Evolutionary conservation across 257 asterid species (phyloP).

Genomic region (Eustoma russellianum): DNA sequence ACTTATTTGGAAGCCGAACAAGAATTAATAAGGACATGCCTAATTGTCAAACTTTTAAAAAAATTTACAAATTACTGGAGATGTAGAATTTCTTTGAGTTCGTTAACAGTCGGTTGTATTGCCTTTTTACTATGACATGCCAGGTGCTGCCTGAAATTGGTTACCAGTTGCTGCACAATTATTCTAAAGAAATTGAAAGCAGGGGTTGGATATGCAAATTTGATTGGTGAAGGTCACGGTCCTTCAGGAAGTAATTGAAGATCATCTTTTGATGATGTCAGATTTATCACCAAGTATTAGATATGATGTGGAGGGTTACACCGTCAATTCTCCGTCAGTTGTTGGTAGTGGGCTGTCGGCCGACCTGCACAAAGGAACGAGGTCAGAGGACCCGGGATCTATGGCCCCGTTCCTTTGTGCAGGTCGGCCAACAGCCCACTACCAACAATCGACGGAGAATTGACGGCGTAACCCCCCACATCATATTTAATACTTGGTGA

Average conservation of each 20-base stretch:
- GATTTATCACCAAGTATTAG: too few species aligned
- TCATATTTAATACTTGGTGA: too few species aligned
- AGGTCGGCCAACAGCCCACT: too few species aligned
- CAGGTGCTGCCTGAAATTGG: slow-evolving; percentile 92
- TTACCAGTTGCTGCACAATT: slow-evolving; percentile 74
- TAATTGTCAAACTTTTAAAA: slow-evolving; percentile 1
- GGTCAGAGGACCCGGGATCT: too few species aligned
- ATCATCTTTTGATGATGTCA: too few species aligned
- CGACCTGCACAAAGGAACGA: too few species aligned
- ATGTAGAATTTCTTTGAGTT: slow-evolving; percentile 7
- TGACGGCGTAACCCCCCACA: too few species aligned
- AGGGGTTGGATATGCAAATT: slow-evolving; percentile 98
- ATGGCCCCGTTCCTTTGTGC: too few species aligned
- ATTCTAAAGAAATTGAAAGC: slow-evolving; percentile 54
- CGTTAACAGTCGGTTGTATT: slow-evolving; percentile 11
- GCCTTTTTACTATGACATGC: slow-evolving; percentile 10
- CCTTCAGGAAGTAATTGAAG: slow-evolving; percentile 56
- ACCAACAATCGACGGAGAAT: too few species aligned
- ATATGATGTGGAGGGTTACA: too few species aligned
- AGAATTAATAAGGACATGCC: slow-evolving; percentile 48
- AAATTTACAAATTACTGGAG: background rate
- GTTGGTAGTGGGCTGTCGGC: too few species aligned
- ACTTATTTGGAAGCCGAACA: slow-evolving; percentile 63
- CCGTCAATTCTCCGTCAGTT: too few species aligned
- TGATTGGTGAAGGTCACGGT: slow-evolving; percentile 48